Evolutionary conservation across 2,329 filamentous ascomycete species (phyloP).

Genomic region (Pseudohalonectria lignicola): DNA sequence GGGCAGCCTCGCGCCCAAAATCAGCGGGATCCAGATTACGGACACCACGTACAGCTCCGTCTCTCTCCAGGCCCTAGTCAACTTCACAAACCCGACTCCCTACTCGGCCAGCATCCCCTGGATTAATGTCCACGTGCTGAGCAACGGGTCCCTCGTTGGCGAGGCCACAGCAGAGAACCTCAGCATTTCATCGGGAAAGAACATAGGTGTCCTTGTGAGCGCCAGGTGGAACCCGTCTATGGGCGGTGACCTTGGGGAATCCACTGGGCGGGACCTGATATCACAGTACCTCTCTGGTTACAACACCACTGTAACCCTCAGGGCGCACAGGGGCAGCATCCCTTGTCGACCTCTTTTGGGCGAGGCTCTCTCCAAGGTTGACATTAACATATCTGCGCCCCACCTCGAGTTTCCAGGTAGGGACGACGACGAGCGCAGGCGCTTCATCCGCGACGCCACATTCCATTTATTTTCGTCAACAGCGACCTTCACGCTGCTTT

Average conservation of each 20-base stretch:
- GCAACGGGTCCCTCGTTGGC: constrained; percentile 64
- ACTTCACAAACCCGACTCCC: constrained; percentile 81
- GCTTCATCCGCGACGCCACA: constrained; percentile 75
- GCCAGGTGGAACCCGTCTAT: constrained; percentile 65
- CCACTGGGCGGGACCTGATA: constrained; percentile 60
- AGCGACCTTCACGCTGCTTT: constrained; percentile 72
- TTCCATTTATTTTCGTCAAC: constrained; percentile 82
- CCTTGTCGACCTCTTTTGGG: constrained; percentile 65
- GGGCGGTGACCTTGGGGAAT: constrained; percentile 49
- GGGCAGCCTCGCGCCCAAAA: constrained; percentile 42
- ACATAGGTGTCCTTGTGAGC: constrained; percentile 55
- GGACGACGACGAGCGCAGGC: constrained; percentile 9
- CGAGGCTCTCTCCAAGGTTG: constrained; percentile 58
- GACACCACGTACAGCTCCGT: constrained; percentile 64
- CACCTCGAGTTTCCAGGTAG: constrained; percentile 40
- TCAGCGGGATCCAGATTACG: constrained; percentile 61
- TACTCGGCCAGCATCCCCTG: constrained; percentile 79
- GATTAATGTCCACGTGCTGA: constrained; percentile 63
- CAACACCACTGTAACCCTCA: constrained; percentile 71
- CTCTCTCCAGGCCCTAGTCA: constrained; percentile 59
- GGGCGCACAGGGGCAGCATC: constrained; percentile 60
- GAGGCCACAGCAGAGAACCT: constrained; percentile 60
- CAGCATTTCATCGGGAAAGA: constrained; percentile 55
- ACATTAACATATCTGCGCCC: constrained; percentile 62
- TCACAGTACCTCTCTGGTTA: constrained; percentile 81